Base-by-base conservation (phyloP, 495 filamentous ascomycete genomes). In the Penicillium pulvis region DNA sequence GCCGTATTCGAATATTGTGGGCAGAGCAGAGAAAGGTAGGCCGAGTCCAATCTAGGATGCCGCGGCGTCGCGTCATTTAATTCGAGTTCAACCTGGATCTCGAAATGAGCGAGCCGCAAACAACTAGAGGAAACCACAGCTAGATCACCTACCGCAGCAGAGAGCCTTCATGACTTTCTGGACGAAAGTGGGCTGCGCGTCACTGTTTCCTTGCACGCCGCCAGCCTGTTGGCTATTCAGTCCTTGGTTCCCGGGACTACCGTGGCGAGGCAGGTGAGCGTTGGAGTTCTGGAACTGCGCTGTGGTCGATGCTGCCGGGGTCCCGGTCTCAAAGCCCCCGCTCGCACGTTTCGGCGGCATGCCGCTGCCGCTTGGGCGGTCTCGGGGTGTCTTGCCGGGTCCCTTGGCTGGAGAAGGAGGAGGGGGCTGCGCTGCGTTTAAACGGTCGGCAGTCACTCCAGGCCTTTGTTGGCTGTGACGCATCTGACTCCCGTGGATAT, bases 401-500 rank as follows among this genome's bases (percentile, higher is more conserved):
- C 86, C 86, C 74, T 90, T 91, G 76, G 85, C 88, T 73, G 88
- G 90, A 79, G 89, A 90, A 66, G 91, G 91, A 79, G 90, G 90
- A 83, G 86, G 90, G 86, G 87, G 92, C 81, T 90, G 89, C 83
- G 84, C 88, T 79, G 90, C 91, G 87, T 98, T 96, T 90, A 98
- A 93, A 91, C 92, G 94, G 77, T 87, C 88, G 67, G 86, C 83
- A 56, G 90, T 90, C 63, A 93, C 81, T 72, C 83, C 83, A 46
- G 85, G 77, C 74, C 81, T 73, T 75, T 81, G 74, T 75, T 81
- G 79, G 78, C 83, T 75, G 75, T 72, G 66, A 82, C 82, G 85
- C 74, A 71, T 77, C 82, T 73, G 81, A 79, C 72, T 81, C 66
- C 80, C 83, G 76, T 92, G 90, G 47, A 92, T 74, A 62, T 94